These are phyloP conservation scores for Phragmites australis DNA, from an alignment of 176 grass and related monocot genomes.

Conservation along the genomic window DNA sequence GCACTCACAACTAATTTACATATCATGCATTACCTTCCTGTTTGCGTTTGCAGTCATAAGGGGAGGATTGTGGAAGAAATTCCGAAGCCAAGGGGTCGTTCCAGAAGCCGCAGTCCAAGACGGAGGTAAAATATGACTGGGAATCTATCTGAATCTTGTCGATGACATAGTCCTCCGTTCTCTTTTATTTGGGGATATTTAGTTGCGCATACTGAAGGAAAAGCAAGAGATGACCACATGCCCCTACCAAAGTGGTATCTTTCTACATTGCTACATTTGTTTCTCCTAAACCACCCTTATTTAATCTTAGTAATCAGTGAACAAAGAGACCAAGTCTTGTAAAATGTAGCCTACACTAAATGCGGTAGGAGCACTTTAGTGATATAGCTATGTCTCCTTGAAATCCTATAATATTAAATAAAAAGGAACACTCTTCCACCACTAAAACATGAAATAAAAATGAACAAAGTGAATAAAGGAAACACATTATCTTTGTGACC, in stretches of 20 bases:
- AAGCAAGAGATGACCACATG: not conserved
- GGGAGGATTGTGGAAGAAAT: slow-evolving; percentile 72
- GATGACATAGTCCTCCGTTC: not conserved
- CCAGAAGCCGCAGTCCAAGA: slow-evolving; percentile 67
- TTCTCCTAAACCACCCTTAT: not conserved
- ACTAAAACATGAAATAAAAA: not conserved
- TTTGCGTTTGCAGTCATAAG: slow-evolving; percentile 48
- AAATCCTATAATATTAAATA: not conserved
- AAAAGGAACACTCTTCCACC: not conserved
- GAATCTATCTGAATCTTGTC: not conserved
- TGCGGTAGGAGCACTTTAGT: not conserved
- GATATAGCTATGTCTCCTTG: not conserved
- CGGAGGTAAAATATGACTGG: slow-evolving; percentile 41
- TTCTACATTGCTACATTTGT: not conserved
- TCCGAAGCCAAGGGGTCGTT: slow-evolving; percentile 48
- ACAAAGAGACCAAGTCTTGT: not conserved
- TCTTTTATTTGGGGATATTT: not conserved
- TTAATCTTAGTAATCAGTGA: not conserved
- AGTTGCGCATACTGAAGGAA: not conserved
- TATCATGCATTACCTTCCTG: not conserved
- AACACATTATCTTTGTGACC: not conserved
- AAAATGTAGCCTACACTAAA: slow-evolving; percentile 5
- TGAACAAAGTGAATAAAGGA: not conserved
- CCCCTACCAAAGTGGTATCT: not conserved
- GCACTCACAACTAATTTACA: not conserved